Evolutionary conservation across 139 green algal species (phyloP), one percentile per base, ranked within the genome.

Genomic region (Tetradesmus obliquus): DNA sequence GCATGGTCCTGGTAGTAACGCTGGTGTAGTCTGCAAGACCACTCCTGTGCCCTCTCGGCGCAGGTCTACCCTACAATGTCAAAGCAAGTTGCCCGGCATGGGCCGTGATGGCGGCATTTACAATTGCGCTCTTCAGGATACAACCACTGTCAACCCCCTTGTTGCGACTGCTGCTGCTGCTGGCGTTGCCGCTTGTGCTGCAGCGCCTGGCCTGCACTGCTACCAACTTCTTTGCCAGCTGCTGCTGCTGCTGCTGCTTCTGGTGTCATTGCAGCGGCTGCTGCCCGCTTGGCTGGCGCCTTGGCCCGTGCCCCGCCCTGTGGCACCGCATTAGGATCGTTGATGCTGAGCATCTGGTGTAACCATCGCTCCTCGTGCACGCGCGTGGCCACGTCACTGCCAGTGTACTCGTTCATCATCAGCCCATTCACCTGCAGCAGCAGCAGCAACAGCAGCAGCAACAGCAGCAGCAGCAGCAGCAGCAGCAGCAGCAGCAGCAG

Each of bases 331-430:
- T 82, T 19, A 17, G 84, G 84, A 13, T 88, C 55, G 24, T 85
- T 88, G 86, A 85, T 92, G 13, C 74, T 86, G 24, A 88, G 81
- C 89, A 92, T 86, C 54, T 92, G 74, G 24, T 86, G 74, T n/a
- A 92, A 82, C 89, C 89, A 92, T 58, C 87, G 80, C 82, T 92
- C 89, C 81, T 92, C 89, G n/a, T 92, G 89, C 22, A 92, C 81
- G 1, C 82, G 58, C 4, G 89, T 92, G 54, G 89, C 87, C 0
- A 92, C 81, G 69, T 92, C 89, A 69, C 24, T 81, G 55, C 89
- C 89, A 15, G 82, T 88, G 66, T 92, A 92, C 60, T 92, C 89
- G 55, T 92, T 92, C 81, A 89, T 62, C 89, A 92, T 92, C 79
- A 89, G 81, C 51, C 89, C 89, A 57, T 84, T 91, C 55, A 91